Conservation (phyloP, 2,329 filamentous ascomycete genomes). For the Penicillium hordei region DNA sequence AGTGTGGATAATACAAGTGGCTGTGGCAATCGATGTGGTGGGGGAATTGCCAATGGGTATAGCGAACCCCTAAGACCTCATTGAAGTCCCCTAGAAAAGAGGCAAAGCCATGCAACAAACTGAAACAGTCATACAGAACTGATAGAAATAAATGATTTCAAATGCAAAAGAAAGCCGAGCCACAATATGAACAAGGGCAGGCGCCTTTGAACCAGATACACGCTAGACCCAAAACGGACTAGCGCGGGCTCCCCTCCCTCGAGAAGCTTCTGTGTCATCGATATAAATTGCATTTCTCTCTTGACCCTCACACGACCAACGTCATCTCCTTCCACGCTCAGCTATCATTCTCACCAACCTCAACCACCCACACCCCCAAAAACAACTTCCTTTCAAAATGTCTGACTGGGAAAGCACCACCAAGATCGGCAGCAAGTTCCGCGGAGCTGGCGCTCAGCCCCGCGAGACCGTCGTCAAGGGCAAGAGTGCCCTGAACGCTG, state of each 20-base stretch:
- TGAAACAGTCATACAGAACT: background rate
- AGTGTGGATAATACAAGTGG: background rate
- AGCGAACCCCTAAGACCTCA: background rate
- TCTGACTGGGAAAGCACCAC: slow-evolving; percentile 86
- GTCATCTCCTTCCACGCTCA: slow-evolving; percentile 17
- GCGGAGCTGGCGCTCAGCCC: slow-evolving; percentile 58
- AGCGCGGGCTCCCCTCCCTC: slow-evolving; percentile 31
- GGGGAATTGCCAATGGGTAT: background rate
- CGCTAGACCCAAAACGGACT: slow-evolving; percentile 24
- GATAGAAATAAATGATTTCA: background rate
- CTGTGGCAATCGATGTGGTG: slow-evolving; percentile 5
- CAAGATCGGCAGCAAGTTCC: slow-evolving; percentile 88
- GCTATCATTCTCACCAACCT: slow-evolving; percentile 2
- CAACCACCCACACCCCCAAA: slow-evolving; percentile 3
- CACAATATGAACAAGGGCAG: background rate
- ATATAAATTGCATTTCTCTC: slow-evolving; percentile 37
- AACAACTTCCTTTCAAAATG: slow-evolving; percentile 44
- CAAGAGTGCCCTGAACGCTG: slow-evolving; percentile 82
- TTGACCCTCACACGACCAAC: slow-evolving; percentile 34
- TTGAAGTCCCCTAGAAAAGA: background rate
- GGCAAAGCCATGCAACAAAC: background rate
- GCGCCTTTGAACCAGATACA: background rate
- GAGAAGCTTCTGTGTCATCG: slow-evolving; percentile 43
- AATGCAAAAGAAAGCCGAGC: background rate
- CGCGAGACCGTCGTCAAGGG: slow-evolving; percentile 90